A percentile compares a stretch with the other conserved stretches of the same genome.
These are phyloP conservation scores for Globisporangium apiculatum DNA, from an alignment of 352 stramenopile species.

Conservation along the genomic window DNA sequence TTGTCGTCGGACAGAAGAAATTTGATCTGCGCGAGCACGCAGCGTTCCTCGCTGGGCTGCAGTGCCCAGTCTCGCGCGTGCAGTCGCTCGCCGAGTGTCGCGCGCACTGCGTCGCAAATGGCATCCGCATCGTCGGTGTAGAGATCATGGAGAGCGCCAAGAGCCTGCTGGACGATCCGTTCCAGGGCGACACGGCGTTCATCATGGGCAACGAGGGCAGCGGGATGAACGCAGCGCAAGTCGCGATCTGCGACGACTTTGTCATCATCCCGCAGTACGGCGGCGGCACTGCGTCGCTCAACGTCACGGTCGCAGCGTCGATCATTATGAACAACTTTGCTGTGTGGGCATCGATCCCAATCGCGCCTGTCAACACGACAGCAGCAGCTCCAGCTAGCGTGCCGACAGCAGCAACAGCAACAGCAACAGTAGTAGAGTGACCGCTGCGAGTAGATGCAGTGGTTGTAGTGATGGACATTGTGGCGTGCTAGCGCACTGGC, in stretches of 20 bases:
- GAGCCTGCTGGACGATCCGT: slow-evolving; percentile 61
- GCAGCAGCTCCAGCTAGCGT: too few species aligned
- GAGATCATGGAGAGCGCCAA: slow-evolving; percentile 89
- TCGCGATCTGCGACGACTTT: slow-evolving; percentile 90
- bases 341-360: slow-evolving; percentile 46
- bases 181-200: slow-evolving; percentile 85
- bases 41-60: slow-evolving; percentile 33
- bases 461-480: too few species aligned
- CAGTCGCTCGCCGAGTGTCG: slow-evolving; percentile 77
- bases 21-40: slow-evolving; percentile 57
- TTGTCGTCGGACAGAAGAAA: slow-evolving; percentile 87
- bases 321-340: slow-evolving; percentile 93
- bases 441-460: too few species aligned
- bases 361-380: neutral
- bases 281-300: slow-evolving; percentile 92
- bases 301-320: slow-evolving; percentile 92
- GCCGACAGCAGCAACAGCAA: too few species aligned
- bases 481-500: too few species aligned
- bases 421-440: too few species aligned
- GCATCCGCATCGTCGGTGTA: slow-evolving; percentile 88
- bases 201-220: slow-evolving; percentile 96
- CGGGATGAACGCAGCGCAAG: slow-evolving; percentile 90
- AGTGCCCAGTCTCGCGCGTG: slow-evolving; percentile 58
- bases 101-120: slow-evolving; percentile 39
- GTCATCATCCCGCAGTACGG: slow-evolving; percentile 95